Evolutionary conservation across 768 basidiomycete species (phyloP), one percentile per base, ranked within the genome.

Genomic region (Dendrothele bispora): DNA sequence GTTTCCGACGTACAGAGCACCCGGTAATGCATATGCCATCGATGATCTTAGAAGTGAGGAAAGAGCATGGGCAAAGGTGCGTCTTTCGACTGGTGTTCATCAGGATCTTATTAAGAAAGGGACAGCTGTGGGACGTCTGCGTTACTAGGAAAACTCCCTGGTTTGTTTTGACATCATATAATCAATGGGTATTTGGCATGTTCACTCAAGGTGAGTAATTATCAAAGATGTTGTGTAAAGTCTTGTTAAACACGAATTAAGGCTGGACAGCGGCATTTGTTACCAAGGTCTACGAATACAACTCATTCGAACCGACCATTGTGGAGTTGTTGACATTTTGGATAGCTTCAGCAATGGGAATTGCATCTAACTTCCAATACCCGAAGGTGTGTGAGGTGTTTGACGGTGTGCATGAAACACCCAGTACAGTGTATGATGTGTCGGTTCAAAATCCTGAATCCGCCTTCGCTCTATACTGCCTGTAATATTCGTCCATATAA

Each of bases 121-220:
- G n/a, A n/a, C 46, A 80, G 79, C 56, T 83, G 27, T 84, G 80
- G 78, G 83, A 84, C 57, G 54, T 67, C 17, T 84, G 82, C 61
- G 74, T 72, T 37, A 58, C 64, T 32, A 67, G 66, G 51, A 67
- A 72, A 21, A 72, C 74, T 3, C 76, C 69, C 24, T 81, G 76
- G 70, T 84, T 84, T 43, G 72, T 82, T 14, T 56, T 84, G 43
- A 82, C 82, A 5, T 78, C 77, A 3, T 84, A 83, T 56, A 71
- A 75, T 38, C 71, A 78, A 14, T 84, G 82, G 83, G 66, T 77
- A 5, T 84, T 84, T 54, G 83, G 83, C 4, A 73, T 67, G 18
- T 84, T 83, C 57, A 79, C 80, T n/a, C 60, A 63, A 57, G 78
- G 83, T 81, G 59, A 41, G 51, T 36, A 30, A 22, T 5, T n/a